Conservation (phyloP, 2,329 filamentous ascomycete genomes). For the Ophiobolus disseminans region DNA sequence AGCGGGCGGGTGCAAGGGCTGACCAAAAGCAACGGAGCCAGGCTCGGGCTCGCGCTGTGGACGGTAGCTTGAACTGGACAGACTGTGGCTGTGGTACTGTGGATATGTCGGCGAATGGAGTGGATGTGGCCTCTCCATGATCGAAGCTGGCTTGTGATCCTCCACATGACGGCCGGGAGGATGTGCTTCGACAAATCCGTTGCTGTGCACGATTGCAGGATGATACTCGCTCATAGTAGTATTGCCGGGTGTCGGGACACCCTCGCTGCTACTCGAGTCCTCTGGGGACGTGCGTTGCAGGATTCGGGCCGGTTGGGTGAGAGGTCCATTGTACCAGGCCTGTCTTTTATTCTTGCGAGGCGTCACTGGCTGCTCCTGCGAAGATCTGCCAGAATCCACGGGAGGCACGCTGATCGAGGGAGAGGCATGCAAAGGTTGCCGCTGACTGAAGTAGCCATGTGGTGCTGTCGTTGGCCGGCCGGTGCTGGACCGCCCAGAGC, state of each 20-base stretch:
- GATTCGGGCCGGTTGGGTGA: constrained; percentile 36
- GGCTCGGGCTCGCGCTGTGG: constrained; percentile 41
- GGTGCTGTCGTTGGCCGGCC: constrained; percentile 47
- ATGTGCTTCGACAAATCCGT: constrained; percentile 56
- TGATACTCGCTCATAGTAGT: constrained; percentile 59
- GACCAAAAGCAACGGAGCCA: constrained; percentile 38
- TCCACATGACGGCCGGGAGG: constrained; percentile 49
- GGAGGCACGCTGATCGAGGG: constrained; percentile 36
- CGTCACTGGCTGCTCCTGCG: constrained; percentile 54
- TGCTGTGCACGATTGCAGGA: constrained; percentile 60
- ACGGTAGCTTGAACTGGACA: constrained; percentile 38
- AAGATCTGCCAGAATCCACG: constrained; percentile 47
- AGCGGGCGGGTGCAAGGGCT: constrained; percentile 43
- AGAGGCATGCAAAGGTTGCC: constrained; percentile 25
- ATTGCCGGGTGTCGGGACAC: constrained; percentile 60
- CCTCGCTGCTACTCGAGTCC: constrained; percentile 63
- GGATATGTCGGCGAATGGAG: constrained; percentile 37
- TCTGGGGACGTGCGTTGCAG: constrained; percentile 61
- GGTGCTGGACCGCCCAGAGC: constrained; percentile 23
- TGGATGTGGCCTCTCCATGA: constrained; percentile 48
- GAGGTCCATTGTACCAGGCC: constrained; percentile 73
- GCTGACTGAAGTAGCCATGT: constrained; percentile 46
- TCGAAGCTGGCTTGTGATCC: constrained; percentile 49
- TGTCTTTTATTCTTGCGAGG: constrained; percentile 70
- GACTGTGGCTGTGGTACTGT: constrained; percentile 38